phyloP scores from a whole-genome alignment of 768 basidiomycete genomes.

The Podaxis carcinomalis region DNA sequence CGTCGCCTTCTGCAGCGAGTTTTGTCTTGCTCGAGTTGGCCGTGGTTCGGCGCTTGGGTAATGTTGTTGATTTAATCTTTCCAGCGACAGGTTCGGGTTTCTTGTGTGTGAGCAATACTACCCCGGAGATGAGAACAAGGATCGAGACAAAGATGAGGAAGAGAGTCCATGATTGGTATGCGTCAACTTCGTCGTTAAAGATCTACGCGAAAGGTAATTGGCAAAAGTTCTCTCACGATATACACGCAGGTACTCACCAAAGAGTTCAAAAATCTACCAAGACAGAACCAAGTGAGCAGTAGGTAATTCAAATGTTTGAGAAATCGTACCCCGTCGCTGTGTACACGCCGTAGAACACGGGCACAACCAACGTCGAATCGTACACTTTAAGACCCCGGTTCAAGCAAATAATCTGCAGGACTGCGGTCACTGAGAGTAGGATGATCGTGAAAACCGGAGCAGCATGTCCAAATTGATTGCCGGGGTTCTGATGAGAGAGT shows the following conservation, averaged over 20 bases:
- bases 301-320: not conserved
- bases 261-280: constrained; percentile 40
- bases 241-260: constrained; percentile 16
- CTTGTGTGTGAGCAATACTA: constrained; percentile 91
- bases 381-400: constrained; percentile 89
- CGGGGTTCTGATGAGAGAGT: constrained; percentile 73
- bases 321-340: constrained; percentile 68
- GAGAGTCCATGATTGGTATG: constrained; percentile 87
- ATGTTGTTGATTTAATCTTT: constrained; percentile 28
- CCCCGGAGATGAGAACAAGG: constrained; percentile 80
- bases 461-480: constrained; percentile 82
- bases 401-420: constrained; percentile 87
- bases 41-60: constrained; percentile 23
- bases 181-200: constrained; percentile 81
- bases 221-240: not conserved
- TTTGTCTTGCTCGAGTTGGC: constrained; percentile 16
- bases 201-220: constrained; percentile 26
- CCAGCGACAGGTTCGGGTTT: constrained; percentile 60
- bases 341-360: constrained; percentile 92
- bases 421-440: constrained; percentile 67
- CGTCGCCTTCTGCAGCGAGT: constrained; percentile 30
- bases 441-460: constrained; percentile 76
- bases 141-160: constrained; percentile 88
- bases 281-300: constrained; percentile 10
- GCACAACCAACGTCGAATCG: constrained; percentile 88